Evolutionary conservation across 208 protist species (phyloP).

Genomic region (Angomonas deanei): DNA sequence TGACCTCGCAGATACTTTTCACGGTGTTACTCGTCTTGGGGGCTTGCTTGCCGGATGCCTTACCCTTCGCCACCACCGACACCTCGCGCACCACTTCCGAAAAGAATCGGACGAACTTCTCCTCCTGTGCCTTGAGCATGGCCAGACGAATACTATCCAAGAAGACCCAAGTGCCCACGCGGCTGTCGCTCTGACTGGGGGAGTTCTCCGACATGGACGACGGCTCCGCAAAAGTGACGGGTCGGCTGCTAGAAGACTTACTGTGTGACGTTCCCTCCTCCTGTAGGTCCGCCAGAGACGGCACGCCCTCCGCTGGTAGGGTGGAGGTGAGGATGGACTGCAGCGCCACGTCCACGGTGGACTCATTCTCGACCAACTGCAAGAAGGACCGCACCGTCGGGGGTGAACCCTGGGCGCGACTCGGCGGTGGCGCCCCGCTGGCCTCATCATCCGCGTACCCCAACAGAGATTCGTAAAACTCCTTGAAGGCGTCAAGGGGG

Average conservation of each 20-base stretch:
- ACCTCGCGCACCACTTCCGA: conserved; percentile 60
- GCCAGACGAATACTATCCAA: conserved; percentile 19
- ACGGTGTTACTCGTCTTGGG: conserved; percentile 18
- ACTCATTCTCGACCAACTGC: background rate
- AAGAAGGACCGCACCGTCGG: background rate
- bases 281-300: background rate
- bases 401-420: background rate
- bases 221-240: background rate
- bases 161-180: conserved; percentile 24
- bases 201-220: background rate
- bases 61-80: conserved; percentile 9
- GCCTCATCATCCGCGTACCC: background rate
- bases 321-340: background rate
- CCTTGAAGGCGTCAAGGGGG: conserved; percentile 18
- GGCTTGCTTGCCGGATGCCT: conserved; percentile 25
- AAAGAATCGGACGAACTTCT: conserved; percentile 67
- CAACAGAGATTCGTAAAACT: conserved; percentile 9
- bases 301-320: background rate
- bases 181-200: background rate
- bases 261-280: background rate
- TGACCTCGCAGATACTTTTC: conserved; percentile 51
- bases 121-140: background rate
- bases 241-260: background rate
- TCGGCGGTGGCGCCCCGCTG: background rate
- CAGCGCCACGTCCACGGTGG: background rate